Evolutionary conservation across 129 eudicot genomes (phyloP).

Genomic region (Flaveria bidentis): DNA sequence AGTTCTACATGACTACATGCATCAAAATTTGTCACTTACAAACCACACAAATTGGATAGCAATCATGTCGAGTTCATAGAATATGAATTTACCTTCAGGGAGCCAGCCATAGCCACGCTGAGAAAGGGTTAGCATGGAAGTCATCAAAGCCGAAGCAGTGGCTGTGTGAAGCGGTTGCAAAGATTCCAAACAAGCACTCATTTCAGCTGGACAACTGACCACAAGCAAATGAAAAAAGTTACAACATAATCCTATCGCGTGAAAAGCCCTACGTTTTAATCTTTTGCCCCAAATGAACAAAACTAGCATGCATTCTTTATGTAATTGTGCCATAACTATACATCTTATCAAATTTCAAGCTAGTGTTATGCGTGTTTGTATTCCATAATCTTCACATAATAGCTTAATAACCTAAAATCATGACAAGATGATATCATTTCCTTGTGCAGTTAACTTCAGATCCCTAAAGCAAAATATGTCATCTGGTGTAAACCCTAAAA

Average conservation of each 20-base stretch:
- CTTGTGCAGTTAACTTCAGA: background rate
- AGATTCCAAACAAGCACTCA: conserved; percentile 80
- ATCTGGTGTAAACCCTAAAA: too few species aligned
- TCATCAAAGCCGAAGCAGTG: conserved; percentile 96
- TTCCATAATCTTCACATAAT: background rate
- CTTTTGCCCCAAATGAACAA: background rate
- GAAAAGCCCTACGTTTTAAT: background rate
- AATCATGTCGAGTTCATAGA: background rate
- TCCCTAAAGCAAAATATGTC: background rate
- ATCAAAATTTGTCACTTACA: background rate
- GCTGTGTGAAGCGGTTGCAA: conserved; percentile 88
- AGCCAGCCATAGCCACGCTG: conserved; percentile 71
- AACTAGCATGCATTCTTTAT: background rate
- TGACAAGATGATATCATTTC: background rate
- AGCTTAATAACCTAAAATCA: background rate
- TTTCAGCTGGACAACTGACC: conserved; percentile 68
- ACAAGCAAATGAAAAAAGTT: conserved; percentile 1
- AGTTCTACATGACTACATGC: background rate
- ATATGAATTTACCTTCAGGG: conserved; percentile 58
- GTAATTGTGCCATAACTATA: too few species aligned
- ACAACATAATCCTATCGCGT: too few species aligned
- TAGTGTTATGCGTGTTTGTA: background rate
- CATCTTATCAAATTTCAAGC: background rate
- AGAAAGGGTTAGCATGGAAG: conserved; percentile 86
- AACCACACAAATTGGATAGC: background rate